Evolutionary conservation across 2,329 filamentous ascomycete genomes (phyloP), one percentile per base, ranked within the genome.

Genomic region (Aspergillus bombycis): DNA sequence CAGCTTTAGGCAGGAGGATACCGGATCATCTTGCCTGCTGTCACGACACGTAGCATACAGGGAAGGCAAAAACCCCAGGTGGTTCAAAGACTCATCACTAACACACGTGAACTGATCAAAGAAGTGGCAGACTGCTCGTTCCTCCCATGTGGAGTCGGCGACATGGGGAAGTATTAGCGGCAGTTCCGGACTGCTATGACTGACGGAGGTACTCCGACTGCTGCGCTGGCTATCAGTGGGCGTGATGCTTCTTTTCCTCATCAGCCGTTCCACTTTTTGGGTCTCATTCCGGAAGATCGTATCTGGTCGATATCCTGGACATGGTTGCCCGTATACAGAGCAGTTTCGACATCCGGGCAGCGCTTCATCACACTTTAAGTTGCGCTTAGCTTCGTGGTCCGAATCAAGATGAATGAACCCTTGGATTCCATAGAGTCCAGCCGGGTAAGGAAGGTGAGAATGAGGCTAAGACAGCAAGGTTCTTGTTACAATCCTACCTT

Each of bases 111-210:
- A 80, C 57, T 79, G 77, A 34, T 78, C 74, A 53, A 80, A 79
- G 64, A 80, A 80, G 60, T 74, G 77, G 65, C 78, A 80, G 10
- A 78, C 61, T 3, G 78, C 77, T 32, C 76, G 72, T 30, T 80
- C 68, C 58, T 78, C 72, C 74, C 76, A 76, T 0, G 67, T 74
- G 1, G 75, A 66, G 66, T 77, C 76, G 8, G 70, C 67, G 4
- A 75, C 57, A 4, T 60, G 64, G 53, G 70, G 67, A 12, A 69
- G 54, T 0, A 69, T 64, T 26, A 73, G 56, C 2, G 67, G 52
- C 19, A 59, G 48, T 12, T 43, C n/a, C 1, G 9, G 62, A 56
- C 38, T 64, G 45, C 36, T 60, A 14, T 38, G 28, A 26, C 52
- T 46, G 6, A 28, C 14, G 1, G 64, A 54, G 11, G 38, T 26